phyloP scores from a whole-genome alignment of 495 filamentous ascomycete species.

The Cenococcum geophilum region DNA sequence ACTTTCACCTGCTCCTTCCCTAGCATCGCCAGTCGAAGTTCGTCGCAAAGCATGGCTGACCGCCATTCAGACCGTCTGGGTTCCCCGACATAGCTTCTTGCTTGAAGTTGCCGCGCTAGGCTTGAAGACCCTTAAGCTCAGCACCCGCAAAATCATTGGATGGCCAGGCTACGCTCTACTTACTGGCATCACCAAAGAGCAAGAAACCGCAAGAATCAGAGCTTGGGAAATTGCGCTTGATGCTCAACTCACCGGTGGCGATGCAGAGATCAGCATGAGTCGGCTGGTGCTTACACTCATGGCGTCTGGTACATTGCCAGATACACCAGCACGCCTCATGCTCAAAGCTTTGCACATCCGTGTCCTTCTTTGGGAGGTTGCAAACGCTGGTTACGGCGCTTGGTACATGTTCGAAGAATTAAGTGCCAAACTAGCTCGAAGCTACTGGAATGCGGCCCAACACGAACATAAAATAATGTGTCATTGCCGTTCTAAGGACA shows the following conservation, averaged over 20 bases:
- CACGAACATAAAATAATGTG: conserved; percentile 47
- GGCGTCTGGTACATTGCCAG: conserved; percentile 79
- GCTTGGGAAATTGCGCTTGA: conserved; percentile 94
- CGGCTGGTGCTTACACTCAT: conserved; percentile 81
- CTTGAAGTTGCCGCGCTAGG: conserved; percentile 76
- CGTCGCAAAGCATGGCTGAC: conserved; percentile 89
- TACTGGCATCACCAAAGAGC: conserved; percentile 74
- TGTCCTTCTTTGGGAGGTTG: conserved; percentile 75
- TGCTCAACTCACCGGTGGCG: conserved; percentile 89
- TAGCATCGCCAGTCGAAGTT: conserved; percentile 78
- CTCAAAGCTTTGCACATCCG: conserved; percentile 88
- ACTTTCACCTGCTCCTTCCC: conserved; percentile 54
- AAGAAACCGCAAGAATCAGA: conserved; percentile 81
- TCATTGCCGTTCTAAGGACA: conserved; percentile 29
- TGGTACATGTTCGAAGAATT: conserved; percentile 57
- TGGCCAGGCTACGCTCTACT: conserved; percentile 66
- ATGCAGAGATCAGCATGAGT: conserved; percentile 81
- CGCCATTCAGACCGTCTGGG: conserved; percentile 87
- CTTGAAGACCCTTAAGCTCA: conserved; percentile 73
- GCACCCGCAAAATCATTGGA: conserved; percentile 71
- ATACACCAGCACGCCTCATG: conserved; percentile 80
- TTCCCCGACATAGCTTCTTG: conserved; percentile 80
- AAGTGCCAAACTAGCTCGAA: conserved; percentile 60
- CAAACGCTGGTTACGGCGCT: conserved; percentile 54
- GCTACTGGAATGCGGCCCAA: conserved; percentile 76